Conservation (phyloP, 257 asterid species). For the Leonotis leonurus region DNA sequence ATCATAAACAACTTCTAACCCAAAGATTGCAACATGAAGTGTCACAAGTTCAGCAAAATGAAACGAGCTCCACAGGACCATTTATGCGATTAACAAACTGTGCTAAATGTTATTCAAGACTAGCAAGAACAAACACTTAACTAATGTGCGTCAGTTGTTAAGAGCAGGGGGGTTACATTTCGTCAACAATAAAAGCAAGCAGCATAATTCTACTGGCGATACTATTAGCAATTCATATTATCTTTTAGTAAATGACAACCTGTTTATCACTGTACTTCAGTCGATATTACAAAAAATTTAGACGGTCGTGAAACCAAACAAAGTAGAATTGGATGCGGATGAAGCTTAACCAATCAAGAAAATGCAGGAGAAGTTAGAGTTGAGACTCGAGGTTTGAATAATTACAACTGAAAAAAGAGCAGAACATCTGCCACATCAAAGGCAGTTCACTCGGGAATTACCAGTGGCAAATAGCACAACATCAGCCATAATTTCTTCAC, state of each 20-base stretch:
- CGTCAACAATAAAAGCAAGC: not conserved
- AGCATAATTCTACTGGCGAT: not conserved
- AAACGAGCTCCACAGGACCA: not conserved
- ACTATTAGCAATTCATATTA: not conserved
- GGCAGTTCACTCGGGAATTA: conserved; percentile 26
- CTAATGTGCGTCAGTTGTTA: not conserved
- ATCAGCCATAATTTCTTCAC: conserved; percentile 82
- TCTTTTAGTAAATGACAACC: not conserved
- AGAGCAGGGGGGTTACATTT: not conserved
- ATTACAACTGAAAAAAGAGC: not conserved
- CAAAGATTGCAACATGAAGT: not conserved
- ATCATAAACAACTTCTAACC: conserved; percentile 2
- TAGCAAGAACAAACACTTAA: not conserved
- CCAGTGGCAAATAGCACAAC: conserved; percentile 98
- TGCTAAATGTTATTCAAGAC: not conserved
- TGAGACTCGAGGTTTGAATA: not conserved
- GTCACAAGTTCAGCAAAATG: not conserved
- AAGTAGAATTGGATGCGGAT: not conserved
- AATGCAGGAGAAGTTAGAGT: not conserved
- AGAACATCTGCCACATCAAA: not conserved
- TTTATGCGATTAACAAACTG: not conserved
- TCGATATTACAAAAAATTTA: not conserved
- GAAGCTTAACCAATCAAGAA: not conserved
- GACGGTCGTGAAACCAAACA: not conserved
- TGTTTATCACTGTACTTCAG: not conserved